phyloP scores from a whole-genome alignment of 805 yeast species.

The Tetrapisispora namnaoensis region DNA sequence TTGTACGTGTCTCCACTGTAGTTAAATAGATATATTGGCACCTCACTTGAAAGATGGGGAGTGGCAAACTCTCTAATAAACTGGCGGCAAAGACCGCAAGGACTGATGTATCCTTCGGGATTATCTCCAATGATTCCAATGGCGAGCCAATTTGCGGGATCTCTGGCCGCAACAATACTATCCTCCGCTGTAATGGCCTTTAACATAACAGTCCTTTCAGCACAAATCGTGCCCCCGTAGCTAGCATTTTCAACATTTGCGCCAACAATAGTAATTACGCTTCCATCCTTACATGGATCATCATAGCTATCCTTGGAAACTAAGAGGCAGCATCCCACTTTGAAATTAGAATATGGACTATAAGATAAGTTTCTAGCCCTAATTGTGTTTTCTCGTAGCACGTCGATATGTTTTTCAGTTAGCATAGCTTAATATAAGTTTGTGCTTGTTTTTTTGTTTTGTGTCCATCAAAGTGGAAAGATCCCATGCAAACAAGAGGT shows the following conservation, averaged over 20 bases:
- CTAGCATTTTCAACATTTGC: slow-evolving; percentile 93
- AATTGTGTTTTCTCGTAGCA: slow-evolving; percentile 23
- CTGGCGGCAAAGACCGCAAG: slow-evolving; percentile 94
- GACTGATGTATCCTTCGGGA: slow-evolving; percentile 49
- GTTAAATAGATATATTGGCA: slow-evolving; percentile 64
- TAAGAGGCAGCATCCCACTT: slow-evolving; percentile 71
- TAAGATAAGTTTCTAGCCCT: slow-evolving; percentile 36
- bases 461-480: too few species aligned
- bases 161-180: not conserved
- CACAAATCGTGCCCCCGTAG: slow-evolving; percentile 71
- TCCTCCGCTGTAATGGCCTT: slow-evolving; percentile 36
- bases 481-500: too few species aligned
- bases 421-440: not conserved
- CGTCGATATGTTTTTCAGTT: not conserved
- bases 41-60: slow-evolving; percentile 16
- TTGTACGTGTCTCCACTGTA: slow-evolving; percentile 38
- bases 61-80: slow-evolving; percentile 69
- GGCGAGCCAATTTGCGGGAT: slow-evolving; percentile 20
- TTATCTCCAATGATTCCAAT: slow-evolving; percentile 26
- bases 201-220: slow-evolving; percentile 59
- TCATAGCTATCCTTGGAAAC: slow-evolving; percentile 24
- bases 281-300: slow-evolving; percentile 27
- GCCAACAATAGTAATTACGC: slow-evolving; percentile 35
- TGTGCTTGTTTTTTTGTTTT: too few species aligned
- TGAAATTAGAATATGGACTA: slow-evolving; percentile 38